A percentile compares a stretch with the other conserved stretches of the same genome.
Conservation (phyloP, 345 rosid genomes). For the Syzygium aromaticum region DNA sequence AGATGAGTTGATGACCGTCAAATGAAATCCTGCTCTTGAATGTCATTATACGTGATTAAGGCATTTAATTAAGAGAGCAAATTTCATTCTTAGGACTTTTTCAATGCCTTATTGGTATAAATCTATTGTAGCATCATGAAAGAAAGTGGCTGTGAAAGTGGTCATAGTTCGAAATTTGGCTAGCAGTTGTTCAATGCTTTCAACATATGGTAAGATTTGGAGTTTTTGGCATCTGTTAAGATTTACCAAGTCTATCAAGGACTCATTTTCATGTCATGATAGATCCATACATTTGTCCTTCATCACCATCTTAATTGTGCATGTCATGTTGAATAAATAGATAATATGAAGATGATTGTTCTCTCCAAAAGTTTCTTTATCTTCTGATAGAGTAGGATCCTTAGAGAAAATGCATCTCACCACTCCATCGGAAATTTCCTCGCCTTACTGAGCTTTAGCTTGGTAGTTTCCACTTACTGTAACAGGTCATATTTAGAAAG, state of each 20-base stretch:
- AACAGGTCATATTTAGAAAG: not conserved
- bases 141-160: not conserved
- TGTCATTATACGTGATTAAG: not conserved
- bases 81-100: not conserved
- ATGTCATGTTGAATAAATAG: not conserved
- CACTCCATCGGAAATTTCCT: not conserved
- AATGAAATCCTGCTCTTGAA: not conserved
- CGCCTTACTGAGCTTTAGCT: not conserved
- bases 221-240: not conserved
- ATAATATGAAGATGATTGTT: not conserved
- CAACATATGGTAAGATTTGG: not conserved
- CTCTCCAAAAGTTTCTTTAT: not conserved
- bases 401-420: not conserved
- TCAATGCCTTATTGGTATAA: not conserved
- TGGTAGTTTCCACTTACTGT: not conserved
- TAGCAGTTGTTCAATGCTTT: not conserved
- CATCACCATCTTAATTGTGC: not conserved
- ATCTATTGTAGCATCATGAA: not conserved
- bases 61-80: not conserved
- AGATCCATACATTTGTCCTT: not conserved
- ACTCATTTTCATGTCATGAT: not conserved
- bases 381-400: not conserved
- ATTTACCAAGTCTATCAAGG: not conserved
- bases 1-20: not conserved
- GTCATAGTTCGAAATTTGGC: not conserved